phyloP scores from a whole-genome alignment of 169 alveolate genomes.

The Ichthyophthirius multifiliis region DNA sequence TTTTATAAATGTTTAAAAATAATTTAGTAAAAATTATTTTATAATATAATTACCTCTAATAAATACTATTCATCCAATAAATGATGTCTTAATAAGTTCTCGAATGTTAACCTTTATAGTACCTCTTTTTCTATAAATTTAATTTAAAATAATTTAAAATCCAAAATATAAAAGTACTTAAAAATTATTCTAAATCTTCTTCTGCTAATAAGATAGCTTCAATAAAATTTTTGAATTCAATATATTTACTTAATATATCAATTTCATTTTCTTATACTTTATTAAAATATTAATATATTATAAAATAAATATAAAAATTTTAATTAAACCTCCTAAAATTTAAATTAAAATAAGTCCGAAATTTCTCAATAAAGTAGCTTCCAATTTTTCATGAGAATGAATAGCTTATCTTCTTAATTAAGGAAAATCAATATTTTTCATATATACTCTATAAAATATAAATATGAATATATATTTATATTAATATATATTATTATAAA shows the following conservation, averaged over 20 bases:
- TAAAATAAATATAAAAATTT: not conserved
- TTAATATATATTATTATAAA: not conserved
- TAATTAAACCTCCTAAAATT: not conserved
- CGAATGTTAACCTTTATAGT: not conserved
- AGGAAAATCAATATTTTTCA: not conserved
- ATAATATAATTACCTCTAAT: not conserved
- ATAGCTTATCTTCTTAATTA: not conserved
- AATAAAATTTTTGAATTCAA: slow-evolving; percentile 2
- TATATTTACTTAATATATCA: not conserved
- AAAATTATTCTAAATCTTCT: not conserved
- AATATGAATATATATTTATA: not conserved
- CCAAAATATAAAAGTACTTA: not conserved
- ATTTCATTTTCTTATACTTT: not conserved
- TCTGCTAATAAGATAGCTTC: not conserved
- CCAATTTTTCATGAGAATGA: not conserved
- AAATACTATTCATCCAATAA: not conserved
- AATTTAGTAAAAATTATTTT: not conserved
- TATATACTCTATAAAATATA: not conserved
- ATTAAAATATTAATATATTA: not conserved
- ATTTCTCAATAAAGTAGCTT: slow-evolving; percentile 5
- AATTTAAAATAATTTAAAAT: not conserved
- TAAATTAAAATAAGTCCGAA: not conserved
- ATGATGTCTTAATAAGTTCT: not conserved
- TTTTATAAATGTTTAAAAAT: not conserved
- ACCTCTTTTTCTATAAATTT: not conserved